phyloP scores from a whole-genome alignment of 148 eudicot species.

The Vaccinium macrocarpon region DNA sequence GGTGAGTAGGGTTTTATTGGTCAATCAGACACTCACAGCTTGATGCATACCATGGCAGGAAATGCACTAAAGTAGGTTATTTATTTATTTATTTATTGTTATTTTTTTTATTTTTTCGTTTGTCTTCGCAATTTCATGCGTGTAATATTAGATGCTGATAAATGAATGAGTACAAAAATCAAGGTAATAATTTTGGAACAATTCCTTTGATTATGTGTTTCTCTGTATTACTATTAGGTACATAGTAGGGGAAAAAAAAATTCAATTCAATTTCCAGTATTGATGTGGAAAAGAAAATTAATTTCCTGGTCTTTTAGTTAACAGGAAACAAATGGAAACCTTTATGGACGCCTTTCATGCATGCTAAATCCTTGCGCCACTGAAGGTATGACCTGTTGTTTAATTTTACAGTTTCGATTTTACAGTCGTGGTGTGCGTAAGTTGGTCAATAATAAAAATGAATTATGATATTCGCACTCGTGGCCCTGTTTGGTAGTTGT shows the following conservation, averaged over 20 bases:
- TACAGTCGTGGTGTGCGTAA: not conserved
- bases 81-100: too few relatives aligned
- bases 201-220: not conserved
- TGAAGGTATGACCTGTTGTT: not conserved
- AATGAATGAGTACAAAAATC: not conserved
- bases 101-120: not conserved
- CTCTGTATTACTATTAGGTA: not conserved
- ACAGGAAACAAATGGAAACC: not conserved
- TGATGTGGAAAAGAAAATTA: not conserved
- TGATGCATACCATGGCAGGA: not conserved
- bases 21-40: not conserved
- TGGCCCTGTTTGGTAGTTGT: not conserved
- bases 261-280: not conserved
- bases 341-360: not conserved
- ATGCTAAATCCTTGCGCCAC: not conserved
- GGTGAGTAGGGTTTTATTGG: not conserved
- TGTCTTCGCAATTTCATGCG: not conserved
- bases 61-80: not conserved
- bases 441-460: not conserved
- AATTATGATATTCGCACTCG: not conserved
- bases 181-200: not conserved
- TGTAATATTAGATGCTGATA: not conserved
- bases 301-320: not conserved
- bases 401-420: not conserved
- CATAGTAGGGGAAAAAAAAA: not conserved